phyloP scores from a whole-genome alignment of 768 basidiomycete genomes.

The Plicaturopsis crispa region DNA sequence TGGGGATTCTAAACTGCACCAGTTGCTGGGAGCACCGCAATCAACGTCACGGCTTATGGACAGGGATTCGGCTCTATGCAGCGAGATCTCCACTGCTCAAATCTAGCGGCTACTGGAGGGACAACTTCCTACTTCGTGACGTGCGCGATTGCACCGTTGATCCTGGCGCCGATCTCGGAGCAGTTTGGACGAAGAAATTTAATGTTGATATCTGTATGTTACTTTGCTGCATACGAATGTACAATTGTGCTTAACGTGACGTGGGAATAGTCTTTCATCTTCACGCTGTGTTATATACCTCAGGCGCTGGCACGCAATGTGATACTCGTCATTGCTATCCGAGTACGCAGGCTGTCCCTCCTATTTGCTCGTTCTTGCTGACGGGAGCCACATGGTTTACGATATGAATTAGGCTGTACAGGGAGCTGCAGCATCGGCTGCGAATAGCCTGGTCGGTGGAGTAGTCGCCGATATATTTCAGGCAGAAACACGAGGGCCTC shows the following conservation, averaged over 20 bases:
- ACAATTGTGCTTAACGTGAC: too few species aligned
- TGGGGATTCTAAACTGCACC: background rate
- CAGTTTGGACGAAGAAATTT: background rate
- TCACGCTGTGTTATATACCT: background rate
- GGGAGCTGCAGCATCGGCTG: background rate
- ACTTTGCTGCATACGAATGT: too few species aligned
- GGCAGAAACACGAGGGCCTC: background rate
- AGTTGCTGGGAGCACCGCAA: background rate
- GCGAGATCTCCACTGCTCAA: background rate
- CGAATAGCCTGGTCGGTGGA: background rate
- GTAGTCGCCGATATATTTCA: background rate
- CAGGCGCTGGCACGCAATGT: background rate
- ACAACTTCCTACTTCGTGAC: background rate
- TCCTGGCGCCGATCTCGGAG: background rate
- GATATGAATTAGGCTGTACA: too few species aligned
- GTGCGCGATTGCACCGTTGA: background rate
- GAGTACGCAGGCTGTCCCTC: too few species aligned
- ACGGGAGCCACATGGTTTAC: too few species aligned
- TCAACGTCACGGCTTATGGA: background rate
- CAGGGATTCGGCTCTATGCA: background rate
- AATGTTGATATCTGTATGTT: background rate
- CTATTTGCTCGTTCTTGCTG: too few species aligned
- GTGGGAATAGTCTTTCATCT: background rate
- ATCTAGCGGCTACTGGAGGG: background rate
- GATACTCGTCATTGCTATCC: background rate